These are phyloP conservation scores for Diaporthe sp. DNA, from an alignment of 2,329 filamentous ascomycete species.

Conservation along the genomic window DNA sequence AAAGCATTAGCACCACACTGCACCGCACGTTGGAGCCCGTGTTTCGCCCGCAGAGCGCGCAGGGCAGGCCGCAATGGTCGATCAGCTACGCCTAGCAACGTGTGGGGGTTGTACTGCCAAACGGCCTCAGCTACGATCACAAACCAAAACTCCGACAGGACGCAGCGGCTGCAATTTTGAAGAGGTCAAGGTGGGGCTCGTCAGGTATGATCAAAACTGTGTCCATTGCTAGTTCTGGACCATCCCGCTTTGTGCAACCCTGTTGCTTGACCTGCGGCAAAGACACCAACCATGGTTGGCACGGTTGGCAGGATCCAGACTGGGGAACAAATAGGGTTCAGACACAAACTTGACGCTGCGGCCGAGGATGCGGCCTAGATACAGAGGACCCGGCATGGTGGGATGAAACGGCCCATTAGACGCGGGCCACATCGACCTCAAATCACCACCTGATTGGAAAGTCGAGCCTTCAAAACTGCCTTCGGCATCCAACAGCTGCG, in stretches of 20 bases:
- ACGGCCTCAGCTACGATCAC: background rate
- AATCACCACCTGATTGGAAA: conserved; percentile 26
- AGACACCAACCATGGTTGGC: conserved; percentile 1
- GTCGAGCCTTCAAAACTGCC: conserved; percentile 1
- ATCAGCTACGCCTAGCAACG: background rate
- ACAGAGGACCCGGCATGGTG: conserved; percentile 32
- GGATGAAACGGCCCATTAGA: conserved; percentile 26
- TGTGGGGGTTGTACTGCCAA: background rate
- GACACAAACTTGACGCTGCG: conserved; percentile 28
- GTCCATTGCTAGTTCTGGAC: background rate
- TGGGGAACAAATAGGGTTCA: conserved; percentile 3
- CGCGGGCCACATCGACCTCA: background rate
- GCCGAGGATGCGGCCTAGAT: conserved; percentile 34
- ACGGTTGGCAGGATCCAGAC: conserved; percentile 15
- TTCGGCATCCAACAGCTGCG: conserved; percentile 8
- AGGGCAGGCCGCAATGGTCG: background rate
- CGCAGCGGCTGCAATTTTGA: background rate
- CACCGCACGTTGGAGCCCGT: conserved; percentile 8
- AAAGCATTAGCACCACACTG: background rate
- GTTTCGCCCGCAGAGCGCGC: background rate
- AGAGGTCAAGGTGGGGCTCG: background rate
- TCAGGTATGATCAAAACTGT: background rate
- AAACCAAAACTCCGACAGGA: background rate
- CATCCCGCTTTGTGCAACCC: conserved; percentile 1
- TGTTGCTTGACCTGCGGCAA: conserved; percentile 20